phyloP scores from a whole-genome alignment of 169 alveolate genomes.

The Theileria parva region DNA sequence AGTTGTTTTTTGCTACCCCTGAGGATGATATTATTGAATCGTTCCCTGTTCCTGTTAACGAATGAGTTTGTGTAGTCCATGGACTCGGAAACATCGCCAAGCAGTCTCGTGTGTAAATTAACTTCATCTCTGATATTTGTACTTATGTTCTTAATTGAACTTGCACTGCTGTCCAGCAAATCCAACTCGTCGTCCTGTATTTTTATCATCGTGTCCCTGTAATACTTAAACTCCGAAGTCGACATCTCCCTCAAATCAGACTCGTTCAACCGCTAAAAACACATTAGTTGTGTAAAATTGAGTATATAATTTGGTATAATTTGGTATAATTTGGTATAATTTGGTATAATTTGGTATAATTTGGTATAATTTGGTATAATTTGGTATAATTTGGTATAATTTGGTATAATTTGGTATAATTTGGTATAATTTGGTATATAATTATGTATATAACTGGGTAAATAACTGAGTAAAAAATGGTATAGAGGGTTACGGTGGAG shows the following conservation, averaged over 20 bases:
- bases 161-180: slow-evolving; percentile 71
- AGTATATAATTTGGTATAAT: not conserved
- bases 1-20: slow-evolving; percentile 70
- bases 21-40: slow-evolving; percentile 56
- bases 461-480: too few relatives aligned
- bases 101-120: slow-evolving; percentile 65
- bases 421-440: too few relatives aligned
- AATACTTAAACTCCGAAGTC: slow-evolving; percentile 27
- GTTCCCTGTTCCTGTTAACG: slow-evolving; percentile 68
- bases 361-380: too few relatives aligned
- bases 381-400: too few relatives aligned
- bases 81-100: slow-evolving; percentile 69
- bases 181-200: slow-evolving; percentile 75
- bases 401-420: too few relatives aligned
- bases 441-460: too few relatives aligned
- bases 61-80: slow-evolving; percentile 66
- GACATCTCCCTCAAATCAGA: slow-evolving; percentile 33
- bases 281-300: not conserved
- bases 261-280: not conserved
- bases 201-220: slow-evolving; percentile 68
- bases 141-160: slow-evolving; percentile 72
- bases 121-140: slow-evolving; percentile 73
- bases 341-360: too few relatives aligned
- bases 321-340: not conserved
- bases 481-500: not conserved